Conservation (phyloP, 106 monocot species). For the Dendrobium chrysotoxum region DNA sequence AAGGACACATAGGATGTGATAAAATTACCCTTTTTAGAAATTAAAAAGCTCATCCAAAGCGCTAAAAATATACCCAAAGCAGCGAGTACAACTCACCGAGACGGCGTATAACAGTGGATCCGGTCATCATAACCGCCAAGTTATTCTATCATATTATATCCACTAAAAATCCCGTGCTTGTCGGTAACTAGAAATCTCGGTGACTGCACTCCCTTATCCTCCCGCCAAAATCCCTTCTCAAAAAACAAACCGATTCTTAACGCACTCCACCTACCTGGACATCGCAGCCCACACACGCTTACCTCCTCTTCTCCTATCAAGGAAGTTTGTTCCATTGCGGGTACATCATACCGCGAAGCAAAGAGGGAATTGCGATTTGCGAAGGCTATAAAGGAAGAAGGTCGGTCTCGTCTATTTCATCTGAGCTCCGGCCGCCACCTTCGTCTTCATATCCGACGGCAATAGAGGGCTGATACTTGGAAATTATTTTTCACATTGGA, state of each 20-base stretch:
- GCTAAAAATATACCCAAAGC: neutral
- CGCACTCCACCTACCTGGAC: neutral
- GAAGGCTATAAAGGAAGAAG: neutral
- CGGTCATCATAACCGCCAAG: neutral
- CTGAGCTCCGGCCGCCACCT: neutral
- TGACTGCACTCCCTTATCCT: neutral
- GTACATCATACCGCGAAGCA: neutral
- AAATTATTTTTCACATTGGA: neutral
- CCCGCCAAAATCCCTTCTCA: neutral
- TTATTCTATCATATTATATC: neutral
- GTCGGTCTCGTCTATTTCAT: neutral
- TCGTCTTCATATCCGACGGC: neutral
- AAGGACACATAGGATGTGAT: too few species aligned
- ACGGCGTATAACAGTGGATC: neutral
- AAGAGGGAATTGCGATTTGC: neutral
- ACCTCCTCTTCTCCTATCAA: neutral
- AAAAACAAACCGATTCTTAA: neutral
- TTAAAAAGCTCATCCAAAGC: neutral
- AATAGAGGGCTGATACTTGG: neutral
- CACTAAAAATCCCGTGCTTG: neutral
- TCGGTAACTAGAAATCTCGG: neutral
- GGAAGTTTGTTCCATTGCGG: neutral
- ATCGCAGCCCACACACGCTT: neutral
- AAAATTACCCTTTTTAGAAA: too few species aligned
- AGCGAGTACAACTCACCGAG: neutral